phyloP scores from a whole-genome alignment of 2,329 filamentous ascomycete genomes.

The Xylariaceae sp. region DNA sequence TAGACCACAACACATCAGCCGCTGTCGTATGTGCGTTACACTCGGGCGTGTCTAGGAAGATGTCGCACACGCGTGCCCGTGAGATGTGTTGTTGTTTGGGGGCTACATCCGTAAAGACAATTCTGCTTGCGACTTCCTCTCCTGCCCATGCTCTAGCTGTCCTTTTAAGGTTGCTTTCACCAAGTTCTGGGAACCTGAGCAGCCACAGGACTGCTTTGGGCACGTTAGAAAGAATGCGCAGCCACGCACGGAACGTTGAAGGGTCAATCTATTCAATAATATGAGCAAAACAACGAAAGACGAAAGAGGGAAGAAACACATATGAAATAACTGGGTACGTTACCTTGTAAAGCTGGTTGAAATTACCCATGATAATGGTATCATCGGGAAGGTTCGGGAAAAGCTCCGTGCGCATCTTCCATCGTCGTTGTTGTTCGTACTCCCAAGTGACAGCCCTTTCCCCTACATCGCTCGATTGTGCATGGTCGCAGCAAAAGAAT shows the following conservation, averaged over 20 bases:
- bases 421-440: slow-evolving; percentile 79
- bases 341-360: slow-evolving; percentile 99
- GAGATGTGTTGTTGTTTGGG: slow-evolving; percentile 94
- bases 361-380: slow-evolving; percentile 91
- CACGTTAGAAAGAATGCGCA: slow-evolving; percentile 83
- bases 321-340: neutral
- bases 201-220: slow-evolving; percentile 94
- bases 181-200: slow-evolving; percentile 92
- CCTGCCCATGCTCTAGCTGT: slow-evolving; percentile 87
- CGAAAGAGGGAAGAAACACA: neutral
- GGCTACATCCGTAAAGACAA: slow-evolving; percentile 95
- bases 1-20: slow-evolving; percentile 94
- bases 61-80: slow-evolving; percentile 86
- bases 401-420: slow-evolving; percentile 91
- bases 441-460: slow-evolving; percentile 77
- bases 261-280: slow-evolving; percentile 77
- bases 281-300: slow-evolving; percentile 23
- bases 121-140: slow-evolving; percentile 79
- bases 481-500: slow-evolving; percentile 98
- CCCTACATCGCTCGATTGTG: slow-evolving; percentile 80
- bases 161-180: slow-evolving; percentile 81
- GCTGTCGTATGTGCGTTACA: slow-evolving; percentile 98
- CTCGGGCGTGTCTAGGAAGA: slow-evolving; percentile 96
- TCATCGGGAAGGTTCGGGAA: slow-evolving; percentile 85
- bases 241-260: slow-evolving; percentile 93